Evolutionary conservation across 305 asterid genomes (phyloP).

Genomic region (Solanum aculeatissimum): DNA sequence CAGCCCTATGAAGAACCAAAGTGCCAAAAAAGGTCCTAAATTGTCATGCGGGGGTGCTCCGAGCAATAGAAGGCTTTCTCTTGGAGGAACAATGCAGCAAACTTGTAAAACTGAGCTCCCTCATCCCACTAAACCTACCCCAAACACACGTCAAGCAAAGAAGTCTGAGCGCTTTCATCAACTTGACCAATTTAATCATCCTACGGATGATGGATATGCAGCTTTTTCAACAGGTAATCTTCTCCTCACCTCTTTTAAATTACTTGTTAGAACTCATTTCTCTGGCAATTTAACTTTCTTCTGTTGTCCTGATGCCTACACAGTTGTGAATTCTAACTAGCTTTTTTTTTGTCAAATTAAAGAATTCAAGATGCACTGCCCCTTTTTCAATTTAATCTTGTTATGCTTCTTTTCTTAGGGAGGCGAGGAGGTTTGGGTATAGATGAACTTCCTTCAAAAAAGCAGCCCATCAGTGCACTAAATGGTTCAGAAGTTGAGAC

Average conservation of each 20-base stretch:
- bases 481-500: background rate
- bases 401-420: conserved; percentile 27
- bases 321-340: background rate
- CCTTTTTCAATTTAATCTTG: background rate
- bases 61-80: conserved; percentile 65
- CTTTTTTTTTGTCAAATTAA: background rate
- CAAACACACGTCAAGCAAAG: conserved; percentile 54
- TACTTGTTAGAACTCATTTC: background rate
- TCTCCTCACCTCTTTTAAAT: background rate
- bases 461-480: background rate
- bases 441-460: conserved; percentile 38
- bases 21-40: conserved; percentile 55
- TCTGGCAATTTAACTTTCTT: background rate
- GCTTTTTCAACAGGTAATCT: conserved; percentile 56
- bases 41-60: conserved; percentile 42
- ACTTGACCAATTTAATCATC: conserved; percentile 21
- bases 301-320: background rate
- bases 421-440: conserved; percentile 87
- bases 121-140: conserved; percentile 57
- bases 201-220: conserved; percentile 39
- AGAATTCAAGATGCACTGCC: background rate
- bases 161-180: conserved; percentile 38
- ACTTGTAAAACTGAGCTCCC: conserved; percentile 48
- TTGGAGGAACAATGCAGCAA: conserved; percentile 53
- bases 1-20: conserved; percentile 92